These are phyloP conservation scores for Trichoderma arundinaceum DNA, from an alignment of 2,329 filamentous ascomycete species.

Conservation along the genomic window DNA sequence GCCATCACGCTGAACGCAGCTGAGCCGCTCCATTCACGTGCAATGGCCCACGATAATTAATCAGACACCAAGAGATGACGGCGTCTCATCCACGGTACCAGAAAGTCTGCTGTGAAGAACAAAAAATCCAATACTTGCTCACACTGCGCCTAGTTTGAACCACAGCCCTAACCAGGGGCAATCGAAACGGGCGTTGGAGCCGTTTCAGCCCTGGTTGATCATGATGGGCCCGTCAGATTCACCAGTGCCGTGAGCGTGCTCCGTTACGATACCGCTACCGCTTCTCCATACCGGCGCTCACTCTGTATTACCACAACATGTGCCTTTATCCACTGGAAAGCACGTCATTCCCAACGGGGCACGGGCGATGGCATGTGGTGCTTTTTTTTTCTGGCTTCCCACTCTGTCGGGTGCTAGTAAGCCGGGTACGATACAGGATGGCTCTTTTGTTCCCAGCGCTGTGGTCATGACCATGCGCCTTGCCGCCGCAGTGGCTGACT, in stretches of 20 bases:
- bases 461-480: slow-evolving; percentile 26
- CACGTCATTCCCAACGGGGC: slow-evolving; percentile 17
- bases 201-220: slow-evolving; percentile 27
- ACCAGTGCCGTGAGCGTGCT: slow-evolving; percentile 19
- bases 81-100: background rate
- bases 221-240: slow-evolving; percentile 9
- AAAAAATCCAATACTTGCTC: background rate
- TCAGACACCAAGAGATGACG: background rate
- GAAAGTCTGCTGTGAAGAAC: background rate
- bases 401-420: slow-evolving; percentile 4
- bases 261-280: background rate
- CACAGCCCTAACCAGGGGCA: slow-evolving; percentile 27
- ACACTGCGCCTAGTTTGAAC: background rate
- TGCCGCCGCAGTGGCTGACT: slow-evolving; percentile 22
- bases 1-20: slow-evolving; percentile 1
- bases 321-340: slow-evolving; percentile 17
- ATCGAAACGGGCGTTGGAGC: slow-evolving; percentile 17
- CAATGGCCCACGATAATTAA: background rate
- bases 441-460: background rate
- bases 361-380: slow-evolving; percentile 15
- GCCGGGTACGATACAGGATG: background rate
- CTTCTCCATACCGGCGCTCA: background rate
- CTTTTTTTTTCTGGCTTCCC: background rate
- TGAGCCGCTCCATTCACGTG: background rate
- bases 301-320: background rate